Base-by-base conservation (phyloP, 805 yeast species). In the Lipomyces anomalus region DNA sequence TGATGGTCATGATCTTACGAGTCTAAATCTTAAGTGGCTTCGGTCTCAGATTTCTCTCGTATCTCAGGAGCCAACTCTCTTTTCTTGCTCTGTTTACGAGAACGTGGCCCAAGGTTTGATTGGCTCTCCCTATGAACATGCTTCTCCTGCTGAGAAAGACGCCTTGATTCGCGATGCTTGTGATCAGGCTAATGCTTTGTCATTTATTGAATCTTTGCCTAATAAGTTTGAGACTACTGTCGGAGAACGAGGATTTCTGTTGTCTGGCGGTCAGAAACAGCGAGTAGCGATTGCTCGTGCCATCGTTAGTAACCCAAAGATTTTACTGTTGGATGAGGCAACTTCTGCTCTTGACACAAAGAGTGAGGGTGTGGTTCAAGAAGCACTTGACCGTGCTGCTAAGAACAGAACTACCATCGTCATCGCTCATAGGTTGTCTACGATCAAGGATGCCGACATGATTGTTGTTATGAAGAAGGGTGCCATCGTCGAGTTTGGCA, bases 51-150 rank as follows among this genome's bases (percentile, higher is more conserved):
- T 90, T 46, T 95, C 97, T 39, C 86, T 88, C 22, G 98, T 90
- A 3, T 96, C 97, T 4, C 98, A 90, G 65, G 97, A 90, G 55
- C 95, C 97, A 0, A 95, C 96, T 4, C 68, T 90, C 35, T 90
- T 90, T 69, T 84, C 88, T 58, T 95, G 84, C 45, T 73, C 92
- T 1, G 87, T 90, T 39, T 65, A 78, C 61, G 95, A 86, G 58
- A 87, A 87, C 57, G 78, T 87, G 35, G 71, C 85, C 47, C 84
- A 83, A 65, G 95, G 95, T 21, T 66, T 86, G 38, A 47, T 67
- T 47, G 64, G 63, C 9, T 46, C 60, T 1, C 41, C 21, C 9
- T 46, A 44, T 32, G 63, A 57, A 32, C 39, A 60, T 51, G 67
- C 68, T 43, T 36, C 67, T 42, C 61, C 68, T 17, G 64, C 67